phyloP scores from a whole-genome alignment of 1,284 basidiomycete species.

The Baeospora myosura region DNA sequence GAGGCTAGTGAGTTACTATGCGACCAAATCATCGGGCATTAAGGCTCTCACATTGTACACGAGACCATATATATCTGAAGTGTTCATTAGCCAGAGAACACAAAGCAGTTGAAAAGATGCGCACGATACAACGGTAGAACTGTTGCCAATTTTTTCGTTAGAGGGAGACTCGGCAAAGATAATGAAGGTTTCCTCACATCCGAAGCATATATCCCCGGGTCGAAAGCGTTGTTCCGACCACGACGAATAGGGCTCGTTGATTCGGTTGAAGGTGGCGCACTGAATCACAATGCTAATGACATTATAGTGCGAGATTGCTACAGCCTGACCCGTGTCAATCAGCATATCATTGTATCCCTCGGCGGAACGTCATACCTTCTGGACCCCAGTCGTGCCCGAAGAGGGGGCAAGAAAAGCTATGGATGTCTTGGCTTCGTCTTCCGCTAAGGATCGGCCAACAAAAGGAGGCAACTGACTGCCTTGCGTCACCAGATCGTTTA shows the following conservation, averaged over 20 bases:
- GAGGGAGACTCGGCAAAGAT: neutral
- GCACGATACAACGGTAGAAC: conserved; percentile 18
- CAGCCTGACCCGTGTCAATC: conserved; percentile 9
- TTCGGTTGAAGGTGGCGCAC: conserved; percentile 16
- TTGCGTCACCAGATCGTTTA: conserved; percentile 13
- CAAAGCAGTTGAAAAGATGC: neutral
- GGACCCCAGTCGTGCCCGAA: conserved; percentile 18
- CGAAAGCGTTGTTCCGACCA: conserved; percentile 16
- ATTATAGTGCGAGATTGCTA: conserved; percentile 18
- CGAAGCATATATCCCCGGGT: conserved; percentile 17
- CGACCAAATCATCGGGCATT: neutral
- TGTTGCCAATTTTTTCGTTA: conserved; percentile 5
- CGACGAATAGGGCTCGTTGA: conserved; percentile 15
- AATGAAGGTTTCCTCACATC: conserved; percentile 11
- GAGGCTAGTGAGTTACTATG: neutral
- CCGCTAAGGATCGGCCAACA: conserved; percentile 9
- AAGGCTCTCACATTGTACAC: conserved; percentile 15
- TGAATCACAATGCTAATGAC: conserved; percentile 19
- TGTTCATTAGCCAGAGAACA: neutral
- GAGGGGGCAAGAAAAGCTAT: conserved; percentile 18
- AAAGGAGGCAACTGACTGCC: conserved; percentile 10
- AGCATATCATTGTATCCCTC: neutral
- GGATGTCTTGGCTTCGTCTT: conserved; percentile 15
- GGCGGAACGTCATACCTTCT: conserved; percentile 13
- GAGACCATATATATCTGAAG: conserved; percentile 17